phyloP scores from a whole-genome alignment of 2,329 filamentous ascomycete species.

The Curvularia spicifera region DNA sequence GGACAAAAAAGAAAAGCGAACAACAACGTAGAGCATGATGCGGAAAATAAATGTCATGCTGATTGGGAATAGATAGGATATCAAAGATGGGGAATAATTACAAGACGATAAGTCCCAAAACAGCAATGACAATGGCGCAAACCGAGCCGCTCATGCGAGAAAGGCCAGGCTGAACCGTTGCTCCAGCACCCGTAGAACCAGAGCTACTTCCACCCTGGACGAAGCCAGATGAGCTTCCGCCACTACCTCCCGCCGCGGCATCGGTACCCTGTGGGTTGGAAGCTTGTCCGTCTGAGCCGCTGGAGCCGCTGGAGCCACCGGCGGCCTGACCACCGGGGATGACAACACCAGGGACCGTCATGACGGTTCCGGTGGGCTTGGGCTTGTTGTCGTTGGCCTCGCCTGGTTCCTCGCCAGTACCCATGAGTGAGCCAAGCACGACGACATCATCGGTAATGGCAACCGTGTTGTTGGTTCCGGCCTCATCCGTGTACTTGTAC shows the following conservation, averaged over 20 bases:
- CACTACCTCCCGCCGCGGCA: conserved; percentile 4
- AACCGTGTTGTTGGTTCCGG: conserved; percentile 75
- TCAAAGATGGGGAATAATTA: neutral
- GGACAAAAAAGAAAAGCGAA: neutral
- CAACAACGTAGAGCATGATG: neutral
- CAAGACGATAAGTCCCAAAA: conserved; percentile 2
- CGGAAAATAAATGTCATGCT: neutral
- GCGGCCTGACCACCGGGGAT: conserved; percentile 56
- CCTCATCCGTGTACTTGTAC: conserved; percentile 74
- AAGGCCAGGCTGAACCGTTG: conserved; percentile 1
- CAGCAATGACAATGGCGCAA: conserved; percentile 4
- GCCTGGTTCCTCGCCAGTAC: conserved; percentile 76
- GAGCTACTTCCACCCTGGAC: conserved; percentile 1
- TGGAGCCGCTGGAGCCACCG: conserved; percentile 20
- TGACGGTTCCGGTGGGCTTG: conserved; percentile 41
- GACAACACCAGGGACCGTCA: conserved; percentile 64
- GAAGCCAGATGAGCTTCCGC: neutral
- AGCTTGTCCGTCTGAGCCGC: neutral
- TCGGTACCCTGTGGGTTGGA: conserved; percentile 1
- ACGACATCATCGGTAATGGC: conserved; percentile 76
- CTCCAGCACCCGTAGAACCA: neutral
- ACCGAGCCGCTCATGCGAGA: conserved; percentile 1
- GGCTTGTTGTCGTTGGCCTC: conserved; percentile 48
- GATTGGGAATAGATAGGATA: neutral
- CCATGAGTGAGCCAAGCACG: conserved; percentile 77